These are phyloP conservation scores for Trichoderma breve DNA, from an alignment of 2,329 filamentous ascomycete species.

Conservation along the genomic window DNA sequence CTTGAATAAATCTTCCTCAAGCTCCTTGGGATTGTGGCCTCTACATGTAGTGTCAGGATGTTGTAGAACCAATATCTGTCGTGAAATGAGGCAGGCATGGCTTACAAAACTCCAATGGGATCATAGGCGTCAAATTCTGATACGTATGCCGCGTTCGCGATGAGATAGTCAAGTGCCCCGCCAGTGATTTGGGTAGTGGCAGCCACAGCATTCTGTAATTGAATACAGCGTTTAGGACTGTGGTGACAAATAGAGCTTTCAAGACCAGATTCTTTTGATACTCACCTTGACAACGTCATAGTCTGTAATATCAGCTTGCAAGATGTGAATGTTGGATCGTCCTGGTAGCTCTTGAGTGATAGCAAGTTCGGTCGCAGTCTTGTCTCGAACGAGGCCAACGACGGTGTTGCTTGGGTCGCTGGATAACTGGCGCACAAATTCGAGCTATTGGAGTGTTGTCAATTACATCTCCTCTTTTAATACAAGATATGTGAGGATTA, in stretches of 20 bases:
- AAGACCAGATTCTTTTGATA: not conserved
- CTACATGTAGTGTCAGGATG: not conserved
- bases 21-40: not conserved
- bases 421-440: not conserved
- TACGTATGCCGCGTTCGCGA: not conserved
- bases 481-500: not conserved
- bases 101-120: not conserved
- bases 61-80: not conserved
- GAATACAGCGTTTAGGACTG: not conserved
- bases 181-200: not conserved
- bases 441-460: not conserved
- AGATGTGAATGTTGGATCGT: constrained; percentile 2
- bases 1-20: not conserved
- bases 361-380: not conserved
- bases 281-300: not conserved
- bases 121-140: not conserved
- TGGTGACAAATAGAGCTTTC: not conserved
- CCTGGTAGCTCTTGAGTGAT: not conserved
- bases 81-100: rapidly evolving
- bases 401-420: not conserved
- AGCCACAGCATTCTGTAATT: not conserved
- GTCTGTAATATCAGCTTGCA: constrained; percentile 1
- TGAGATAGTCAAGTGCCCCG: not conserved
- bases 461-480: rapidly evolving
- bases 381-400: constrained; percentile 2